phyloP scores from a whole-genome alignment of 345 rosid genomes.

The Lepidium sativum region DNA sequence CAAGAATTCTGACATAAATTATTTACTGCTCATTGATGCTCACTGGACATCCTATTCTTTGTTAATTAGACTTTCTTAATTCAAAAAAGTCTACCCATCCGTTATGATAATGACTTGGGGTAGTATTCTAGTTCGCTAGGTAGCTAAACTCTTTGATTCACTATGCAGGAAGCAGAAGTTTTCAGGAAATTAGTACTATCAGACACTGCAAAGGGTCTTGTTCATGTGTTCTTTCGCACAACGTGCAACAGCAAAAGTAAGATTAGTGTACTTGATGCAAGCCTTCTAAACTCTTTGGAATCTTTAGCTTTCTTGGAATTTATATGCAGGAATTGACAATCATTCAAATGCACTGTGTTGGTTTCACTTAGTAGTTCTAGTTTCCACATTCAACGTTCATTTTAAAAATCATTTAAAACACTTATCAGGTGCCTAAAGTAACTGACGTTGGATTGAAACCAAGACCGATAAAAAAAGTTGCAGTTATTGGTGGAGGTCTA shows the following conservation, averaged over 20 bases:
- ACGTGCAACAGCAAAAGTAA: conserved; percentile 78
- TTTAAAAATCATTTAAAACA: not conserved
- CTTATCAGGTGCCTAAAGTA: conserved; percentile 76
- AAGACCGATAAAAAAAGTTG: conserved; percentile 64
- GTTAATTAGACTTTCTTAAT: not conserved
- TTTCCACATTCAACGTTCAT: conserved; percentile 2
- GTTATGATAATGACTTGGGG: not conserved
- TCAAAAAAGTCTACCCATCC: not conserved
- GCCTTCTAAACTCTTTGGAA: not conserved
- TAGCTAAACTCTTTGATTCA: conserved; percentile 3
- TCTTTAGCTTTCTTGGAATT: not conserved
- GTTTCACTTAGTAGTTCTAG: too few relatives aligned
- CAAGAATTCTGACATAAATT: too few relatives aligned
- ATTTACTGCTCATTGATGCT: not conserved
- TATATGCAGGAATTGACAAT: not conserved
- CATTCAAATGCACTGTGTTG: not conserved
- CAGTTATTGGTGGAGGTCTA: conserved; percentile 95
- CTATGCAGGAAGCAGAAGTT: conserved; percentile 73
- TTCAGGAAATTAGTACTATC: conserved; percentile 63
- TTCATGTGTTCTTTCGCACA: conserved; percentile 87
- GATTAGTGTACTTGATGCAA: not conserved
- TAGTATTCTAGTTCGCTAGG: not conserved
- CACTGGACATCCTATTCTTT: not conserved
- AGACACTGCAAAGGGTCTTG: conserved; percentile 75
- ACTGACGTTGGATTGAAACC: conserved; percentile 87